Base-by-base conservation (phyloP, 345 rosid species). In the Orychophragmus violaceus region DNA sequence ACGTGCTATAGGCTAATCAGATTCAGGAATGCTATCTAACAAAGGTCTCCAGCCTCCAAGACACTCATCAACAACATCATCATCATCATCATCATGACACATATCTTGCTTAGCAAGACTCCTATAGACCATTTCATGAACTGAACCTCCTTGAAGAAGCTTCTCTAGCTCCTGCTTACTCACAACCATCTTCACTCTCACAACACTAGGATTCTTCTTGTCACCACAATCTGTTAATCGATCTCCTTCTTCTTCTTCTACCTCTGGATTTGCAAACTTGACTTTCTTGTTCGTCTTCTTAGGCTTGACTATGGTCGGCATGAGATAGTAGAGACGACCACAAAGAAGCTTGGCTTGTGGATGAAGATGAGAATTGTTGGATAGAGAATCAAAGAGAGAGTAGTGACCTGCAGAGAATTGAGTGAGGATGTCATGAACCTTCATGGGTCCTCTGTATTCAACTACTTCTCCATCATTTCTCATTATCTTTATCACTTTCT, bases 131-230 rank as follows among this genome's bases (percentile, higher is more conserved):
- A 83, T 60, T 22, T 83, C 84, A 18, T 70, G 62, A 50, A 77
- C 72, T 29, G 91, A 82, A 28, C 79, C 76, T 48, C 82, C 94
- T 61, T 81, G 77, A 27, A 89, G 76, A 50, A 92, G 73, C 77
- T 82, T 86, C 59, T 76, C 77, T 59, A 92, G 73, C 63, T 92
- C 89, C 70, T 81, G 79, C 78, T 86, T 92, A 32, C 86, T 83
- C 69, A 92, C 85, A 37, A 89, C 78, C 82, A 92, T 46, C 87
- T 87, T 89, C 42, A 89, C 85, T 72, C 97, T 84, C 42, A 85
- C 77, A n/a, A 66, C 78, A 24, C 81, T 79, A 6, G 12, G 25
- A 11, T 25, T 75, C 30, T 49, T 75, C 32, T 59, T 48, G 18
- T 64, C 61, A 14, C 22, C 22, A 64, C 42, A 48, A 22, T 64